Percentiles rank a stretch among this genome's conserved stretches.
Conservation (phyloP, 495 filamentous ascomycete species). For the Penicillium coprophilum region DNA sequence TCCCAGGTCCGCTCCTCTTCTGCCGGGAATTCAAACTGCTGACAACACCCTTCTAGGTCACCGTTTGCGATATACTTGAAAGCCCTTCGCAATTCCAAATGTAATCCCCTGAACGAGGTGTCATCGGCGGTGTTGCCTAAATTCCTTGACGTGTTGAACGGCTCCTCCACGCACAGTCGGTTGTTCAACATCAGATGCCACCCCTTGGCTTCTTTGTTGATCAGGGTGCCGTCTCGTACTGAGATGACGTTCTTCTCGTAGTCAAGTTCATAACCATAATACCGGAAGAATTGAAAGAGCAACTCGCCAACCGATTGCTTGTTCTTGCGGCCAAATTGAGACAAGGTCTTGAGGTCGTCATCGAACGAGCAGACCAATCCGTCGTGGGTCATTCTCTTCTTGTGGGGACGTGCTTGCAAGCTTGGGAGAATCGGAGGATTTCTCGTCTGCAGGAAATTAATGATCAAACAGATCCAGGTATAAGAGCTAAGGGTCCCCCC, state of each 20-base stretch:
- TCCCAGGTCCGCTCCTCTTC: constrained; percentile 79
- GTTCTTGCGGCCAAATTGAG: constrained; percentile 74
- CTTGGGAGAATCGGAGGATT: constrained; percentile 84
- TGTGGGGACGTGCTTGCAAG: constrained; percentile 73
- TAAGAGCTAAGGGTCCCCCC: constrained; percentile 97
- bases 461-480: constrained; percentile 99
- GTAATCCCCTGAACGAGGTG: constrained; percentile 85
- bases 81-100: constrained; percentile 83
- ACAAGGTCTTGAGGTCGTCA: constrained; percentile 73
- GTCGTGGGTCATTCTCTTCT: constrained; percentile 57
- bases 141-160: constrained; percentile 92
- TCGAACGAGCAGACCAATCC: constrained; percentile 74
- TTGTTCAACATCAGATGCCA: constrained; percentile 80
- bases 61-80: constrained; percentile 75
- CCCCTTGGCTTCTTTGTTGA: constrained; percentile 83
- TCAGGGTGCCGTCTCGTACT: constrained; percentile 75
- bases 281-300: constrained; percentile 90
- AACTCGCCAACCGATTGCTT: constrained; percentile 79
- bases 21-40: constrained; percentile 79
- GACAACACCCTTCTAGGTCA: constrained; percentile 76
- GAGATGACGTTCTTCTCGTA: constrained; percentile 84
- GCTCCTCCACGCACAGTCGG: constrained; percentile 90
- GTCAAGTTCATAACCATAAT: constrained; percentile 90
- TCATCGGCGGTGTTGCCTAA: constrained; percentile 96
- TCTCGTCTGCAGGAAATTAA: constrained; percentile 91